Base-by-base conservation (phyloP, 805 yeast species). In the Candida montana region DNA sequence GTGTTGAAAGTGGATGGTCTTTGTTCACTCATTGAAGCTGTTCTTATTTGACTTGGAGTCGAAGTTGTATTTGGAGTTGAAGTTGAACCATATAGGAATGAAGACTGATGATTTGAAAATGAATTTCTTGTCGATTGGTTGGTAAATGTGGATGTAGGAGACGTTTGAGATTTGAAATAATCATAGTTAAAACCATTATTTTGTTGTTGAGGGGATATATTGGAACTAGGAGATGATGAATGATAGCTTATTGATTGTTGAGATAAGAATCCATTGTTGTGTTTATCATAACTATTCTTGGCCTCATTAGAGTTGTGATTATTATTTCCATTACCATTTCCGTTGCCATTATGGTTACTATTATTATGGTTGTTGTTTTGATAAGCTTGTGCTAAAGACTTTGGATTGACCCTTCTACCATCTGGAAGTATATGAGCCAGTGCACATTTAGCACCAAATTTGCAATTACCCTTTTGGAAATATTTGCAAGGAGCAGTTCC, bases 381-480 rank as follows among this genome's bases (percentile, higher is more conserved):
- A 29, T 54, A 54, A 10, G 48, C 63, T 41, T 64, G 66, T 17
- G 64, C 67, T 16, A 60, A 39, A 5, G 66, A 50, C 42, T 64
- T 68, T 13, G 77, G 74, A 55, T 84, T 85, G 16, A 85, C 82
- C 33, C 86, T 69, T n/a, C 88, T 75, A 1, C 96, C 96, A 54
- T 90, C 95, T 0, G 96, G 95, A 31, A 85, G 64, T 44, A 85
- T 74, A 64, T 91, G 99, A 7, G 95, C 95, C 55, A 91, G 74
- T 1, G 96, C 98, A 68, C 99, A 91, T 56, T 89, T 90, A 39
- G 77, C 68, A 4, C 99, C 99, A 62, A 91, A 91, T 64, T 89
- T 89, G 64, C 99, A 91, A 58, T 89, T 88, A n/a, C 98, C 98
- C 65, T 86, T 86, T 55, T 84, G 93, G 62, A 87, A 91, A 63